Percentiles rank a stretch among this genome's conserved stretches.
phyloP scores from a whole-genome alignment of 2,329 filamentous ascomycete species.

The Emergomyces pasteurianus region DNA sequence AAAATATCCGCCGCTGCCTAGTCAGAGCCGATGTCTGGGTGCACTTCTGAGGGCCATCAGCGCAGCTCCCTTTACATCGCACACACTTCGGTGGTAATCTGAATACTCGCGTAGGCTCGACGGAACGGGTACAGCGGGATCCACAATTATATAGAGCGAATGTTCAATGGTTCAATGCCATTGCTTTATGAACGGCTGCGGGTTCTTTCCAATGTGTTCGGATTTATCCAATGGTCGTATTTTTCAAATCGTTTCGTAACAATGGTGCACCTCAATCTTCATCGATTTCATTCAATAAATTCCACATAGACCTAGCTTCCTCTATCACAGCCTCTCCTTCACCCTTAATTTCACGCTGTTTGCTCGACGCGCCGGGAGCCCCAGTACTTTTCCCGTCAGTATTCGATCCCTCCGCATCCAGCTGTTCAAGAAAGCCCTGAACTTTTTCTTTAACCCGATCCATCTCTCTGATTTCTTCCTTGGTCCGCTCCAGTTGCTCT shows the following conservation, averaged over 20 bases:
- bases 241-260: background rate
- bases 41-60: background rate
- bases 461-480: conserved; percentile 66
- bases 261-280: conserved; percentile 2
- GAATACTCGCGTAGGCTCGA: background rate
- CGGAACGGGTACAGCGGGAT: background rate
- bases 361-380: background rate
- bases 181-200: background rate
- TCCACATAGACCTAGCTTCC: conserved; percentile 27
- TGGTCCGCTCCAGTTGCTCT: conserved; percentile 61
- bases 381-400: background rate
- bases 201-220: background rate
- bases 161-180: background rate
- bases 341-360: background rate
- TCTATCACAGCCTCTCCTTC: conserved; percentile 15
- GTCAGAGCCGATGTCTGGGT: background rate
- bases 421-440: conserved; percentile 28
- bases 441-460: conserved; percentile 60
- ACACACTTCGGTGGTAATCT: background rate
- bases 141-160: background rate
- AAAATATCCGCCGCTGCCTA: background rate
- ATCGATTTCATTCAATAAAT: conserved; percentile 26
- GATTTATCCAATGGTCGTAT: background rate
- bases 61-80: background rate
- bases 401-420: conserved; percentile 19